Evolutionary conservation across 2,329 filamentous ascomycete species (phyloP).

Genomic region (Neopestalotiopsis rosae): DNA sequence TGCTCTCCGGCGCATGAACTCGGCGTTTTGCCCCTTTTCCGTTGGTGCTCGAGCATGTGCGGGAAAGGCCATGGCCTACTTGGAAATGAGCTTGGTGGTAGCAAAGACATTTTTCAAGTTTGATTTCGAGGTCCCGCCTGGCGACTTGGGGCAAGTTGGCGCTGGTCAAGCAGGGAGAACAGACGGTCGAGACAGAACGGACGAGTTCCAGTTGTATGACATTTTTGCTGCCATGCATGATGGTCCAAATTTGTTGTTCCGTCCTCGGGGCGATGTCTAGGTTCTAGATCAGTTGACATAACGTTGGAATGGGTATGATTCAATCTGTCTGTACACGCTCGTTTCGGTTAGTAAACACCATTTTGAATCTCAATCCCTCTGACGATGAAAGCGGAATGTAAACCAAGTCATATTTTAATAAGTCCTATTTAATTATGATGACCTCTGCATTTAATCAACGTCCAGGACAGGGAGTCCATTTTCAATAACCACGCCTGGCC

Average conservation of each 20-base stretch:
- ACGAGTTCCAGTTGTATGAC: constrained; percentile 6
- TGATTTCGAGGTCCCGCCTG: constrained; percentile 17
- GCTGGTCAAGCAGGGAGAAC: not conserved
- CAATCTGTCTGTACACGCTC: no score
- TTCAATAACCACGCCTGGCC: no score
- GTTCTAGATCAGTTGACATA: no score
- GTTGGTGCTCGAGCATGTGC: constrained; percentile 41
- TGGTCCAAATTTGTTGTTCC: not conserved
- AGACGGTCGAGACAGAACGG: not conserved
- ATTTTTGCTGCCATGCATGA: constrained; percentile 7
- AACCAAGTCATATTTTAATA: no score
- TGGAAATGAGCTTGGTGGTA: constrained; percentile 26
- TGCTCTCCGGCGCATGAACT: not conserved
- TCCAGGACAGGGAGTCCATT: no score
- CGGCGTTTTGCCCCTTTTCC: constrained; percentile 37
- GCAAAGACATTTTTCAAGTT: constrained; percentile 27
- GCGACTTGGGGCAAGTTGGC: not conserved
- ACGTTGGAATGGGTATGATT: no score
- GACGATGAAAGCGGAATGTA: no score
- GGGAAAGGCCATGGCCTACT: constrained; percentile 35
- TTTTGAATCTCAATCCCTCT: no score
- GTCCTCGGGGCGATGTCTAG: not conserved
- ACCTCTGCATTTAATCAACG: no score
- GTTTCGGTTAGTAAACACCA: no score
- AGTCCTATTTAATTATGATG: no score